Percentiles rank a stretch among this genome's conserved stretches.
Conservation (phyloP, 768 basidiomycete genomes). For the Ramaria sp. region DNA sequence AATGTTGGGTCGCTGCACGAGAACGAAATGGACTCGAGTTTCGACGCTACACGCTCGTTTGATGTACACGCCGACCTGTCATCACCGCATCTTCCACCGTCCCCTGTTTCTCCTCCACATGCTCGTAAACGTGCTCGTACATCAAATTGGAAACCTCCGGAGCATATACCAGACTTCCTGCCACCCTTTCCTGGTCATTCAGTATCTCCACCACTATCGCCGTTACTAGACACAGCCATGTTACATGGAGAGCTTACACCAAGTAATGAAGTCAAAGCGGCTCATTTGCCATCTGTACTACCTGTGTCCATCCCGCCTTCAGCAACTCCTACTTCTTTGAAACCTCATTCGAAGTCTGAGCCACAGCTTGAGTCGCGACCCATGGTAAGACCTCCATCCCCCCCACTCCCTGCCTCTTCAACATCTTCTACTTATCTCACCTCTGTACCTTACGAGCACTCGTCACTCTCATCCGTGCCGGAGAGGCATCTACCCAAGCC, state of each 20-base stretch:
- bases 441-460: constrained; percentile 64
- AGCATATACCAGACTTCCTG: constrained; percentile 53
- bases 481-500: constrained; percentile 58
- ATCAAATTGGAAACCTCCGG: constrained; percentile 47
- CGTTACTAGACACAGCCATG: not conserved
- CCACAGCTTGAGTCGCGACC: constrained; percentile 26
- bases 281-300: constrained; percentile 15
- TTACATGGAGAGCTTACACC: constrained; percentile 7
- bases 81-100: constrained; percentile 38
- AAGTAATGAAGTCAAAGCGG: not conserved
- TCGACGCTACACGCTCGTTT: not conserved
- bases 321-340: constrained; percentile 23
- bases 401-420: constrained; percentile 30
- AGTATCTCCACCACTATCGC: constrained; percentile 14
- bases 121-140: constrained; percentile 47
- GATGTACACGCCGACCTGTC: constrained; percentile 7
- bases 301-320: constrained; percentile 6
- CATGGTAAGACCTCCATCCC: constrained; percentile 31
- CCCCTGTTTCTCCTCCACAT: constrained; percentile 38
- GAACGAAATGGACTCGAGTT: constrained; percentile 15
- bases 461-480: constrained; percentile 50
- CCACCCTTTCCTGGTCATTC: constrained; percentile 47
- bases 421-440: constrained; percentile 57
- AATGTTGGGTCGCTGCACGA: constrained; percentile 15
- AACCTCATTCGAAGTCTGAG: constrained; percentile 18